Base-by-base conservation (phyloP, 805 yeast species). In the Schizosaccharomyces lindneri region DNA sequence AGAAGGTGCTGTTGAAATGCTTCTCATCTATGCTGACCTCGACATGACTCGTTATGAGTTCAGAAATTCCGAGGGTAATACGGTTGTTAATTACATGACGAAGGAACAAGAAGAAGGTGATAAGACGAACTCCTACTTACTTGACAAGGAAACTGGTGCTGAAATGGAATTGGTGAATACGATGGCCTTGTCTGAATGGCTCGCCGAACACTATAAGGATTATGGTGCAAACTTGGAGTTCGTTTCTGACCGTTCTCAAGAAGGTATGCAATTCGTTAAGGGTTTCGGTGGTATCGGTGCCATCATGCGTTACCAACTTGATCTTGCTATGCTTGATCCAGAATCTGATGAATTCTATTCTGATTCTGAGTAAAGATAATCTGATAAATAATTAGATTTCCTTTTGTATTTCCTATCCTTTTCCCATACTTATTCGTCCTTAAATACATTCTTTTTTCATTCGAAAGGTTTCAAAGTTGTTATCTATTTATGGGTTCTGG, bases 251-350 rank as follows among this genome's bases (percentile, higher is more conserved):
- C 83, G 87, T 75, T 85, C 95, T 27, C 84, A 95, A 55, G 99
- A 93, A 75, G 99, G 99, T 78, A 95, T 97, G 59, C 99, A 93
- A 77, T 93, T 93, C 74, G 94, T 85, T 64, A 84, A 82, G 68
- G 99, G 99, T 64, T 93, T 93, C 71, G 99, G 99, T 84, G 99
- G 98, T 76, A 81, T 93, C 66, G 99, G 99, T 73, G 97, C 96
- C 63, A 72, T 93, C 68, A 77, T 93, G 72, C 87, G 99, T 76
- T 93, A 93, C 75, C 88, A 88, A 75, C 93, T 93, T 68, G 93
- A 93, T 76, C 93, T 93, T 69, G 98, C 93, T 73, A 97, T 88
- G 77, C 80, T 93, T 71, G 85, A 77, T 61, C 95, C 87, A 62
- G 97, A 87, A 62, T 78, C 82, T 63, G 95, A 87, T 65, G 97